Evolutionary conservation across 2,329 filamentous ascomycete genomes (phyloP).

Genomic region (Didymella arachidicola): DNA sequence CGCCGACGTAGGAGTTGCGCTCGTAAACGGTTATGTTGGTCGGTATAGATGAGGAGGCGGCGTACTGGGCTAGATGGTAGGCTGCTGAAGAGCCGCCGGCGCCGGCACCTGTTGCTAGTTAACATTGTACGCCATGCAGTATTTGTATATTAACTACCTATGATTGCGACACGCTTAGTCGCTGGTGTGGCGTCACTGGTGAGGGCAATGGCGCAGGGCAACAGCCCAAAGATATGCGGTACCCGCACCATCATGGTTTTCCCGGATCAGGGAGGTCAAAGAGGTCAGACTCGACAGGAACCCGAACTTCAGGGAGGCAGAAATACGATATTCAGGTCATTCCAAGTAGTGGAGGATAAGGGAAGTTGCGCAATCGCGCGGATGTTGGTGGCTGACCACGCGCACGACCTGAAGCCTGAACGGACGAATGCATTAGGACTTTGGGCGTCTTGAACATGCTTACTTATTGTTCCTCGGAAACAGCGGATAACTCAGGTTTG

Average conservation of each 20-base stretch:
- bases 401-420: conserved; percentile 14
- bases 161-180: conserved; percentile 50
- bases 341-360: conserved; percentile 1
- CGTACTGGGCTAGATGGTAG: conserved; percentile 79
- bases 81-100: conserved; percentile 87
- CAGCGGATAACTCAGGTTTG: background rate
- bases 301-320: background rate
- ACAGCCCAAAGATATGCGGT: conserved; percentile 23
- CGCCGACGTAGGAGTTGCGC: conserved; percentile 77
- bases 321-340: background rate
- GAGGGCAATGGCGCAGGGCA: conserved; percentile 32
- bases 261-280: background rate
- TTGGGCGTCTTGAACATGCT: background rate
- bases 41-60: conserved; percentile 64
- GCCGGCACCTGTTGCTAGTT: conserved; percentile 74
- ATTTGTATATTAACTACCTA: conserved; percentile 35
- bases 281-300: background rate
- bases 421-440: conserved; percentile 1
- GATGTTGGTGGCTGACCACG: conserved; percentile 11
- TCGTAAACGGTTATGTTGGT: conserved; percentile 91
- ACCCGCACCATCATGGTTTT: conserved; percentile 24
- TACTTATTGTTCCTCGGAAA: background rate
- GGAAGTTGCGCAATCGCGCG: conserved; percentile 5
- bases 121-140: conserved; percentile 1
- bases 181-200: conserved; percentile 19